phyloP scores from a whole-genome alignment of 305 asterid genomes.

The Solanum aculeatissimum region DNA sequence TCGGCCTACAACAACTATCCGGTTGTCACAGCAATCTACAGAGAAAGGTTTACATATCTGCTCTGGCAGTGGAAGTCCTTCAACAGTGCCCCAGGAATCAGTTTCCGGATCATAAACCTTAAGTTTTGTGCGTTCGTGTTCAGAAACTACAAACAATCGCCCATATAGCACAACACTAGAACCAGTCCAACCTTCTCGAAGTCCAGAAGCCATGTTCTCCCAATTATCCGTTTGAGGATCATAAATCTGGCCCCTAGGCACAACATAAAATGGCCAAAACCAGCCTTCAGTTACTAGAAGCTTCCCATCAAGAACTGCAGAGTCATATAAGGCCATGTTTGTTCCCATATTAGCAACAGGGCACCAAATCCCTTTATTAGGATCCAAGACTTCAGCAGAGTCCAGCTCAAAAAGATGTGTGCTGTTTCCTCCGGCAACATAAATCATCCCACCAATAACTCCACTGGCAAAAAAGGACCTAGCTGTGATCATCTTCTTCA shows the following conservation, averaged over 20 bases:
- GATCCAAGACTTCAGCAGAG: constrained; percentile 75
- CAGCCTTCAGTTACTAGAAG: constrained; percentile 90
- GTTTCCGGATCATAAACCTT: constrained; percentile 60
- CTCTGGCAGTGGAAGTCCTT: constrained; percentile 75
- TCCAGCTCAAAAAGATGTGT: constrained; percentile 64
- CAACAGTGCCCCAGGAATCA: constrained; percentile 81
- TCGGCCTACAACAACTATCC: constrained; percentile 73
- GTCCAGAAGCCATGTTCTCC: constrained; percentile 78
- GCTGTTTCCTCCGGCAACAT: constrained; percentile 91
- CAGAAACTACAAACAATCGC: constrained; percentile 75
- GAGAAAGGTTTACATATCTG: constrained; percentile 88
- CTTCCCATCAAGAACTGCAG: constrained; percentile 80
- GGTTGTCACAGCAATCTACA: constrained; percentile 50
- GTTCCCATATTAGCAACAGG: constrained; percentile 61
- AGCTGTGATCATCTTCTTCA: constrained; percentile 82
- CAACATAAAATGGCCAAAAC: constrained; percentile 96
- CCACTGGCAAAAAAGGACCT: constrained; percentile 86
- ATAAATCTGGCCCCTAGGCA: constrained; percentile 81
- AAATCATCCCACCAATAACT: constrained; percentile 67
- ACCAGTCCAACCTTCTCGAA: constrained; percentile 97
- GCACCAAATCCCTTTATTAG: constrained; percentile 53
- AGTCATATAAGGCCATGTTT: constrained; percentile 67
- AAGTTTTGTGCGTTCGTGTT: constrained; percentile 76
- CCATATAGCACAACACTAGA: constrained; percentile 73
- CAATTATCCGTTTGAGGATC: constrained; percentile 62